Evolutionary conservation across 306 rosid species (phyloP).

Genomic region (Dalbergia cochinchinensis): DNA sequence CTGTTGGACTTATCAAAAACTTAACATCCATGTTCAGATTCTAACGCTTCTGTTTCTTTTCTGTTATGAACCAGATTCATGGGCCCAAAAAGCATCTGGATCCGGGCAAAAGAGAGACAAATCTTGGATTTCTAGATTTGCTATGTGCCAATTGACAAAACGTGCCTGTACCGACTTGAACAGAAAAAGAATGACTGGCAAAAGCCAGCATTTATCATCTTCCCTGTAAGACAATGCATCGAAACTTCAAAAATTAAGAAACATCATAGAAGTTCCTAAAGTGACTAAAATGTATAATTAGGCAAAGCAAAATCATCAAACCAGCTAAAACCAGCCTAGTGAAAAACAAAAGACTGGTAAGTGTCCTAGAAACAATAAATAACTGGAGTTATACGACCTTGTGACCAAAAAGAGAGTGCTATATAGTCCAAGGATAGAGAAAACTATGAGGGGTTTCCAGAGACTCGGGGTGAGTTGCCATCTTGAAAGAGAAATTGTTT

Average conservation of each 20-base stretch:
- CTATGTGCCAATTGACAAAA: conserved; percentile 91
- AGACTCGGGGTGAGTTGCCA: no score
- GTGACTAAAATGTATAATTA: conserved; percentile 18
- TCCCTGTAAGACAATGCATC: conserved; percentile 70
- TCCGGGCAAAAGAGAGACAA: conserved; percentile 85
- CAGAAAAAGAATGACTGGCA: conserved; percentile 82
- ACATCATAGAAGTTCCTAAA: conserved; percentile 1
- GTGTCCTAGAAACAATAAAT: conserved; percentile 12
- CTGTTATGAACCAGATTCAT: conserved; percentile 67
- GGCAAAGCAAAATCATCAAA: conserved; percentile 30
- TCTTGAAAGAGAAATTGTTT: no score
- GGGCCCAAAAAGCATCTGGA: conserved; percentile 96
- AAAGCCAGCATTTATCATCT: conserved; percentile 91
- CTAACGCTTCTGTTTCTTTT: conserved; percentile 23
- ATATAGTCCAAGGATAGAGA: conserved; percentile 1
- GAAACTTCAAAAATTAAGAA: conserved; percentile 11
- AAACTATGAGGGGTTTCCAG: no score
- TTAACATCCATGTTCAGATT: conserved; percentile 37
- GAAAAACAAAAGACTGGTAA: background rate
- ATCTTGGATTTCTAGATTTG: conserved; percentile 86
- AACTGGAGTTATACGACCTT: background rate
- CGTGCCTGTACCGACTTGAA: conserved; percentile 85
- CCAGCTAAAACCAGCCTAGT: conserved; percentile 11
- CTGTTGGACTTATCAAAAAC: conserved; percentile 37
- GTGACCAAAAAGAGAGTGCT: background rate